Conservation (phyloP, 2,329 filamentous ascomycete genomes). For the Cladophialophora bantiana region DNA sequence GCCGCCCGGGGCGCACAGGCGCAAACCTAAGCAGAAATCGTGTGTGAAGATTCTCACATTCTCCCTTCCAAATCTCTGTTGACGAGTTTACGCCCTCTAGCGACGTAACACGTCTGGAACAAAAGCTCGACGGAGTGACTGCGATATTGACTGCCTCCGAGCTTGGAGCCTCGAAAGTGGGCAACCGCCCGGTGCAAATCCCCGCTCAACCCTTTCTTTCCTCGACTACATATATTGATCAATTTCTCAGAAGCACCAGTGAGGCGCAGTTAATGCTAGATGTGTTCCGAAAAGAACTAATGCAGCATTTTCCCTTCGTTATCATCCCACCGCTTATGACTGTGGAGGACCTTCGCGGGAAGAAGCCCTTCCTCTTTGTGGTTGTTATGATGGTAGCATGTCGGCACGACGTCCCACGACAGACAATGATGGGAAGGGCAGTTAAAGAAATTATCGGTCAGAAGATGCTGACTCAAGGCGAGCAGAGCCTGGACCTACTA, state of each 20-base stretch:
- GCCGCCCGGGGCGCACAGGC: constrained; percentile 41
- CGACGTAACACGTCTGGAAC: constrained; percentile 41
- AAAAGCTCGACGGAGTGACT: constrained; percentile 43
- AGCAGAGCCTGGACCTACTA: constrained; percentile 50
- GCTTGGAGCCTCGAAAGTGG: constrained; percentile 9
- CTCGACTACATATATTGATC: constrained; percentile 18
- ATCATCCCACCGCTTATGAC: constrained; percentile 34
- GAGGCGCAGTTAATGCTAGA: constrained; percentile 35
- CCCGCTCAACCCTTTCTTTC: constrained; percentile 9
- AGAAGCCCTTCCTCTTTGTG: constrained; percentile 48
- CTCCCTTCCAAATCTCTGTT: background rate
- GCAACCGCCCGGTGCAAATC: background rate
- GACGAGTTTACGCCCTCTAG: background rate
- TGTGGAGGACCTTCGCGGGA: constrained; percentile 32
- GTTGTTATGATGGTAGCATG: constrained; percentile 44
- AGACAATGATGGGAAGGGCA: constrained; percentile 43
- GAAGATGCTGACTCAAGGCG: constrained; percentile 44
- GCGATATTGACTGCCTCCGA: constrained; percentile 38
- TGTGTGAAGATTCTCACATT: background rate
- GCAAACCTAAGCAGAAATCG: constrained; percentile 22
- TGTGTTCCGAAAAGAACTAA: constrained; percentile 34
- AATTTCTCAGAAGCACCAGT: constrained; percentile 15
- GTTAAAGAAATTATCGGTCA: constrained; percentile 43
- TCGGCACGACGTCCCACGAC: constrained; percentile 40
- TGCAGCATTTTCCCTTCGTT: constrained; percentile 43